phyloP scores from a whole-genome alignment of 2,329 filamentous ascomycete species.

The Xylaria sp. region DNA sequence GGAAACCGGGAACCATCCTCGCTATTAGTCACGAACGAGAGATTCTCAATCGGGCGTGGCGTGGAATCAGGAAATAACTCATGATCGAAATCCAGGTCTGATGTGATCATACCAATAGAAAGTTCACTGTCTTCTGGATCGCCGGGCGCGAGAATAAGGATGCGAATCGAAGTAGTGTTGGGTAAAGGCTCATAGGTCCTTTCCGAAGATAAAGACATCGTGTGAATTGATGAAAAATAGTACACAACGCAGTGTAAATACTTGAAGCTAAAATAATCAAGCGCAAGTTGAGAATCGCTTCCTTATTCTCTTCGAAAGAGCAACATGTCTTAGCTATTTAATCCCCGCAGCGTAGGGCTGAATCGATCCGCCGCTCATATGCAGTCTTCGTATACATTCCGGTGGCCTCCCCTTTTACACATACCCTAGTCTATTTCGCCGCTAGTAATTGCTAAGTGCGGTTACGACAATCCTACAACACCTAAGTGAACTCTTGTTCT shows the following conservation, averaged over 20 bases:
- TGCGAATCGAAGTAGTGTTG: conserved; percentile 27
- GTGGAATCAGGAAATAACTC: conserved; percentile 12
- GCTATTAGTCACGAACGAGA: conserved; percentile 4
- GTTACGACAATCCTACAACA: too few relatives aligned
- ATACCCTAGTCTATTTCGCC: background rate
- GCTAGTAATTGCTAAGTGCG: too few relatives aligned
- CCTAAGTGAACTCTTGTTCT: too few relatives aligned
- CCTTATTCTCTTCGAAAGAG: background rate
- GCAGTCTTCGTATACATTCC: background rate
- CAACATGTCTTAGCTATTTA: background rate
- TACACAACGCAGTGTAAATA: background rate
- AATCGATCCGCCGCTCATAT: conserved; percentile 3
- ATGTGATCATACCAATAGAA: conserved; percentile 14
- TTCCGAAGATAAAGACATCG: conserved; percentile 15
- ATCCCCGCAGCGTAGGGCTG: background rate
- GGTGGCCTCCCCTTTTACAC: background rate
- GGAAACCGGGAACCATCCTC: conserved; percentile 9
- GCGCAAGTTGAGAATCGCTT: background rate
- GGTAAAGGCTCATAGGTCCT: conserved; percentile 20
- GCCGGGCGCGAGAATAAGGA: conserved; percentile 27
- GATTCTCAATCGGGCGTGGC: background rate
- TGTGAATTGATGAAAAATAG: background rate
- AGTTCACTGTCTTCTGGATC: conserved; percentile 21
- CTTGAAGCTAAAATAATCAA: background rate
- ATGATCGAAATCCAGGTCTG: conserved; percentile 31